These are phyloP conservation scores for Spathaspora boniae DNA, from an alignment of 805 yeast species.

Conservation along the genomic window DNA sequence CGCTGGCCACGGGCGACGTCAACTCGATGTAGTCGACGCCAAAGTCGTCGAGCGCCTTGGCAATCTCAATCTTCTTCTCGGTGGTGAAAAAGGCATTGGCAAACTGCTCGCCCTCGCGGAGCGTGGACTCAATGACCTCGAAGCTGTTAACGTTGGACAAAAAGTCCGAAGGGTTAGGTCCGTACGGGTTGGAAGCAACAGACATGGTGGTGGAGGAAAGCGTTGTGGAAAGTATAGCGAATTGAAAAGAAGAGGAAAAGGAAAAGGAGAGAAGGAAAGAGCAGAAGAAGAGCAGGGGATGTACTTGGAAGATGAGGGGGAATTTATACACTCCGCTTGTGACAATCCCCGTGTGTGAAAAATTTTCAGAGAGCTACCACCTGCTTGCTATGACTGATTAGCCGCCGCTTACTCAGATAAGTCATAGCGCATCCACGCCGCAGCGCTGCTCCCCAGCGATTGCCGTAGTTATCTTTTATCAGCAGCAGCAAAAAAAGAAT, in stretches of 20 bases:
- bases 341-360: no score
- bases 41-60: constrained; percentile 58
- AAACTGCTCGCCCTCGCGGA: constrained; percentile 63
- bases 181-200: constrained; percentile 46
- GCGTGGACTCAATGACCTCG: constrained; percentile 53
- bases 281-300: constrained; percentile 1
- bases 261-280: neutral
- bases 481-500: no score
- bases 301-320: neutral
- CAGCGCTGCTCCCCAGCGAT: no score
- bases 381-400: no score
- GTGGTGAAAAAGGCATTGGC: constrained; percentile 60
- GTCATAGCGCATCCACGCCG: no score
- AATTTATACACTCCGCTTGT: no score
- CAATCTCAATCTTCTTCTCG: constrained; percentile 55
- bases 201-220: constrained; percentile 9
- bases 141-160: constrained; percentile 53
- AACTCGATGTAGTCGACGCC: constrained; percentile 61
- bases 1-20: constrained; percentile 59
- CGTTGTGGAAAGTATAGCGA: constrained; percentile 1
- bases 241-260: neutral
- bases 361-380: no score
- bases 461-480: no score
- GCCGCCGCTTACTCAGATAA: no score
- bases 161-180: constrained; percentile 56